Base-by-base conservation (phyloP, 306 rosid species). In the Mimosa bimucronata region DNA sequence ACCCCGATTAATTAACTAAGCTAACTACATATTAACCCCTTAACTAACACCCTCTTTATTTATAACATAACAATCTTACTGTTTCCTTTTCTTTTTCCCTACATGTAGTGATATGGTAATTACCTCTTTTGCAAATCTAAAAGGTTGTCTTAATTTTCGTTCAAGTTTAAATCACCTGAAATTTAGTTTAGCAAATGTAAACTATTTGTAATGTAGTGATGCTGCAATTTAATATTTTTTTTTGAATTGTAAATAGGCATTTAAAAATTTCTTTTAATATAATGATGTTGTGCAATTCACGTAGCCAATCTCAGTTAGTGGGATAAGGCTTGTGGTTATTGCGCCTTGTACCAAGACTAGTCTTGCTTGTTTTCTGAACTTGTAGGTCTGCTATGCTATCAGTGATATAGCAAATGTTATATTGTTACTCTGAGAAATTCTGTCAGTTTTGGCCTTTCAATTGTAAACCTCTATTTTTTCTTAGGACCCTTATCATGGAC, bases 401-500 rank as follows among this genome's bases (percentile, higher is more conserved):
- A 26, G 19, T 1, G 58, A 11, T 23, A 26, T 31, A 6, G 15
- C 19, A 42, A 75, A 60, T 37, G 29, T 42, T 13, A 57, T 26
- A 9, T 19, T 1, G 19, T 53, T 73, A 45, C 12, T 34, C 5
- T 73, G 26, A 34, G 53, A 31, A 58, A 50, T 16, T 48, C 29
- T 52, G 30, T 34, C 40, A 28, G 13, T 19, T 21, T 40, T 21
- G 11, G 66, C 21, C 15, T 55, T 14, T 26, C 60, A 52, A 7
- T 18, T 6, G 25, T 52, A 52, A 18, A 2, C 44, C 71, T 77
- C 46, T 11, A 3, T 77, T 38, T 44, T 37, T 34, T 69, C 66
- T 77, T 55, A 94, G 97, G 99, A 95, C 79, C 98, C 98, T 69
- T 95, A 95, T 90, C 99, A 95, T 77, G 97, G 98, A 66, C 97